Base-by-base conservation (phyloP, 192 early-diverging fungal species). In the Linnemannia zychae region DNA sequence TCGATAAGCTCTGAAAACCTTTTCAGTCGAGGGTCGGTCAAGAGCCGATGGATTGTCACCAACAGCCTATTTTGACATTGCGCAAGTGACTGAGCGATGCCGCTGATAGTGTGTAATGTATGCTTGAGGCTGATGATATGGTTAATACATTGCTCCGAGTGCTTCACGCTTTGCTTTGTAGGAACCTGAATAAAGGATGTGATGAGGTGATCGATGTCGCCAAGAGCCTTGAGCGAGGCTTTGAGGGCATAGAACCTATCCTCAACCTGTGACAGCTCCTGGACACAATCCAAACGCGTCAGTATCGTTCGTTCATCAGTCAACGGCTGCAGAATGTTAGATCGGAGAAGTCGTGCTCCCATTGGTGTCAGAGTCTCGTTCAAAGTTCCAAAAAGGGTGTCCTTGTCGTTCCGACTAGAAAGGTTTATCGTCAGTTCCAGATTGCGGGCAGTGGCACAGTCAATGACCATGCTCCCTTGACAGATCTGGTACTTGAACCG, bases 281-380 rank as follows among this genome's bases (percentile, higher is more conserved):
- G 85, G 9, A 96, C 92, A 33, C 91, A 88, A 81, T 95, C 91
- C 12, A 94, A 79, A 12, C 95, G 89, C 7, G 79, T 84, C 18
- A 87, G 78, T 28, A 95, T 90, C 0, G 90, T 90, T n/a, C 76
- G 75, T 48, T 88, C 44, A 74, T 92, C 88, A 18, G 63, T 91
- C 4, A 82, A 73, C 20, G 96, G 97, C 80, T 97, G 96, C 22
- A 98, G 71, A 16, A 97, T 94, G 82, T 92, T 96, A 44, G 91
- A 89, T 7, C 94, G 91, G 37, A 98, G 88, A 22, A 97, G 78
- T 5, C 95, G 90, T 20, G 91, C 84, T 44, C 95, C 95, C 95
- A 95, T 95, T 2, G 91, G 77, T 3, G 95, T 95, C 7, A 74
- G 48, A 0, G 94, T 94, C 33, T 90, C 79, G 74, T 93, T 91